phyloP scores from a whole-genome alignment of 495 filamentous ascomycete species.

The Neurospora cerealis region DNA sequence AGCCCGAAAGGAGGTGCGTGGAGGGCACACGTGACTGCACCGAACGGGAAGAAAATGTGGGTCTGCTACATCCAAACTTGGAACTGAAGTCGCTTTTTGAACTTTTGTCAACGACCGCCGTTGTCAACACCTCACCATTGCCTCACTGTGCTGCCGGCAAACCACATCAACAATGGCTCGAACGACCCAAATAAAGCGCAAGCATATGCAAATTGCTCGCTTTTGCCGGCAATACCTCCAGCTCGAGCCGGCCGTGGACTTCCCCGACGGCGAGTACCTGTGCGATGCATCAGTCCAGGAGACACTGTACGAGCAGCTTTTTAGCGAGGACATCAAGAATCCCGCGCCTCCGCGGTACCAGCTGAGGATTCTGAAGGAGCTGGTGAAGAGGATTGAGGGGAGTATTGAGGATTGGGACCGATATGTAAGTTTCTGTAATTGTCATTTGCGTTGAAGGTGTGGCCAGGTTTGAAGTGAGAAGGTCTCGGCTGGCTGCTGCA shows the following conservation, averaged over 20 bases:
- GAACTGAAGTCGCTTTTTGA: not conserved
- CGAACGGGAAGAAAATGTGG: not conserved
- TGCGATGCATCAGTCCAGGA: constrained; percentile 42
- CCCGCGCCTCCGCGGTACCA: constrained; percentile 59
- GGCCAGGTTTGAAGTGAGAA: not conserved
- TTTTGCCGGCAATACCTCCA: constrained; percentile 37
- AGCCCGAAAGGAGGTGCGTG: not conserved
- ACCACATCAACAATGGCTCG: not conserved
- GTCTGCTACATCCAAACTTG: not conserved
- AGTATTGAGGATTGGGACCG: constrained; percentile 65
- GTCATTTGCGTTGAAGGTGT: not conserved
- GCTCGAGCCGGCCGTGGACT: constrained; percentile 24
- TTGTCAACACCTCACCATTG: not conserved
- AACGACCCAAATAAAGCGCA: not conserved
- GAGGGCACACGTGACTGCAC: not conserved
- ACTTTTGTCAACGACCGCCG: not conserved
- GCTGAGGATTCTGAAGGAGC: constrained; percentile 59
- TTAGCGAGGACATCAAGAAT: constrained; percentile 42
- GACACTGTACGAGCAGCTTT: constrained; percentile 52
- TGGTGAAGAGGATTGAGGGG: constrained; percentile 55
- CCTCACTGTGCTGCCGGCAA: not conserved
- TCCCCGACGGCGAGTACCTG: constrained; percentile 22
- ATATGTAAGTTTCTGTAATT: constrained; percentile 52
- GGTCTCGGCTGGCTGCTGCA: not conserved
- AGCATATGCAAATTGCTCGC: constrained; percentile 12